Evolutionary conservation across 2,329 filamentous ascomycete genomes (phyloP), one percentile per base, ranked within the genome.

Genomic region (Aaosphaeria arxii): DNA sequence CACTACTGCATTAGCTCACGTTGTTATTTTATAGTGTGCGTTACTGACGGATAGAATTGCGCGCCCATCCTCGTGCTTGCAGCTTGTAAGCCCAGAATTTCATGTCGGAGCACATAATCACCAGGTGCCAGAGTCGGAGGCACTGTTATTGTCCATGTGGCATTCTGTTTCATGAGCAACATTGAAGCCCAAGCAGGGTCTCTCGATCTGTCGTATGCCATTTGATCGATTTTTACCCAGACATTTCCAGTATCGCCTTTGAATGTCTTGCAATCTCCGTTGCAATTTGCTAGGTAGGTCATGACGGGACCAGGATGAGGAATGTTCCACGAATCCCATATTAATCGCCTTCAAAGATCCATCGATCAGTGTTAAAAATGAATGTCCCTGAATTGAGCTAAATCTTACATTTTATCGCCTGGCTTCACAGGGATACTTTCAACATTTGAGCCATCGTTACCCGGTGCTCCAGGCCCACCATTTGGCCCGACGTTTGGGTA

Each of bases 41-140:
- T 24, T 24, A 24, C 7, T 41, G 39, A 41, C n/a, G 24, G 36
- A 4, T n/a, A 58, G 30, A 57, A 57, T 39, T 62, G 71, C 3
- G 61, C 55, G 1, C 76, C 57, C 7, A 43, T 49, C 7, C 49
- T 47, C 5, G 66, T 63, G 13, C 61, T 52, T 4, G 72, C 69
- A 0, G 64, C 58, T 47, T 76, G 75, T n/a, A 77, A 58, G 6
- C 70, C 77, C 47, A 74, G 72, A 35, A 71, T 66, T 60, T 81
- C 78, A 51, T 79, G 76, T 3, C 78, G 68, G 24, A 81, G 59
- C 28, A 81, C 74, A 48, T 80, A 81, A 45, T 73, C 65, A 1
- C 77, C 77, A 0, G 70, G 51, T 11, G 51, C 57, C 32, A 77
- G 61, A 6, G 63, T 54, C 0, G 50, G 38, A n/a, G 76, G 76